Percentiles rank a stretch among this genome's conserved stretches.
phyloP scores from a whole-genome alignment of 768 basidiomycete genomes.

The Pleurotus eryngii region DNA sequence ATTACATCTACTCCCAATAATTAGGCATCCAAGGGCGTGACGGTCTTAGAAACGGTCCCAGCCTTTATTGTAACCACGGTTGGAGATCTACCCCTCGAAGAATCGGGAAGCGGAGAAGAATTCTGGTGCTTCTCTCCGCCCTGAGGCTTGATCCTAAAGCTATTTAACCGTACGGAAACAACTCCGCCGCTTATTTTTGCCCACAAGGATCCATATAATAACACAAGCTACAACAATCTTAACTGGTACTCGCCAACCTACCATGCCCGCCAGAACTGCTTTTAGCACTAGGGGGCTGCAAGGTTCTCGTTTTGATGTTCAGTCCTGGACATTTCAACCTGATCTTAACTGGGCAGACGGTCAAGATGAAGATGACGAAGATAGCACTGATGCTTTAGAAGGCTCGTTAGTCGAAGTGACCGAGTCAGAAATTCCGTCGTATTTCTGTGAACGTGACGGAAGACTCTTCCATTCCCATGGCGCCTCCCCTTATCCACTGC shows the following conservation, averaged over 20 bases:
- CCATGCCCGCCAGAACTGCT: neutral
- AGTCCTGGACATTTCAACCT: conserved; percentile 5
- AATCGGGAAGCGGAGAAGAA: neutral
- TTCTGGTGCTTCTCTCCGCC: neutral
- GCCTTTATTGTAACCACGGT: neutral
- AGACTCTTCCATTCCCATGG: conserved; percentile 69
- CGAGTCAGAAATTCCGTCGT: conserved; percentile 51
- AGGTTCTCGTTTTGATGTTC: conserved; percentile 7
- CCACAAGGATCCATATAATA: conserved; percentile 8
- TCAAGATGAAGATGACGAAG: conserved; percentile 12
- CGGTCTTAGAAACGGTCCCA: neutral
- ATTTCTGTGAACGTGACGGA: conserved; percentile 55
- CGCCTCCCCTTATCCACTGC: conserved; percentile 65
- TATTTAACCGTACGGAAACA: neutral
- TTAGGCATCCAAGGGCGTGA: neutral
- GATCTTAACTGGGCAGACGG: conserved; percentile 3
- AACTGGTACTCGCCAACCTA: neutral
- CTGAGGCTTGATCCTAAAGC: conserved; percentile 3
- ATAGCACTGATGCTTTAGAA: conserved; percentile 18
- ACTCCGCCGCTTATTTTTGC: conserved; percentile 4
- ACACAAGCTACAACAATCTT: neutral
- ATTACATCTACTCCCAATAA: no score
- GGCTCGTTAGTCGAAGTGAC: conserved; percentile 34
- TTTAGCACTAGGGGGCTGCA: conserved; percentile 1
- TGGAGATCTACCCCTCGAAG: neutral